phyloP scores from a whole-genome alignment of 768 basidiomycete genomes.

The Leccinum obscurum region DNA sequence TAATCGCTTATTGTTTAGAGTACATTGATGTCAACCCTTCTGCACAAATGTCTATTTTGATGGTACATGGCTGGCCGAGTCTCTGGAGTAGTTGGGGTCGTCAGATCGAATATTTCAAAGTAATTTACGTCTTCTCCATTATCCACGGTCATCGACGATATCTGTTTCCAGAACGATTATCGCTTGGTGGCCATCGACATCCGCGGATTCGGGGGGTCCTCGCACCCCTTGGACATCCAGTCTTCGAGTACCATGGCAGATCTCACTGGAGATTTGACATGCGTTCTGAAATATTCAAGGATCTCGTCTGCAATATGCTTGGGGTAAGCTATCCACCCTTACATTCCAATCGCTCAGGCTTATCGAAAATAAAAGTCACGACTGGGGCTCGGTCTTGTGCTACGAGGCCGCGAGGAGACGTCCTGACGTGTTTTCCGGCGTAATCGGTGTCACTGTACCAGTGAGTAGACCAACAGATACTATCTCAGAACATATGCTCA shows the following conservation, averaged over 20 bases:
- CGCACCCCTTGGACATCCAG: slow-evolving; percentile 61
- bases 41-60: slow-evolving; percentile 52
- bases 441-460: slow-evolving; percentile 60
- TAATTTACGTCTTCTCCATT: slow-evolving; percentile 15
- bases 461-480: slow-evolving; percentile 37
- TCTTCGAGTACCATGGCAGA: slow-evolving; percentile 62
- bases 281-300: slow-evolving; percentile 54
- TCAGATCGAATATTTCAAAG: slow-evolving; percentile 69
- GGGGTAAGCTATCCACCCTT: slow-evolving; percentile 44
- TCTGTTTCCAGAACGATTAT: slow-evolving; percentile 49
- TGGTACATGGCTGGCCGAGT: slow-evolving; percentile 82
- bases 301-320: slow-evolving; percentile 56
- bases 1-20: slow-evolving; percentile 35
- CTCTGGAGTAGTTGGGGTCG: slow-evolving; percentile 75
- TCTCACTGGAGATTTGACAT: slow-evolving; percentile 60
- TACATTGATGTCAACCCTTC: slow-evolving; percentile 64
- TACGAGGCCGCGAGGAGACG: slow-evolving; percentile 68
- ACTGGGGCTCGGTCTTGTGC: slow-evolving; percentile 72
- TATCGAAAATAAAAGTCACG: slow-evolving; percentile 48
- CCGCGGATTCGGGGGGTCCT: slow-evolving; percentile 70
- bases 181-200: slow-evolving; percentile 61
- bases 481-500: neutral
- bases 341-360: neutral
- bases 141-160: neutral
- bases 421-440: slow-evolving; percentile 61